These are phyloP conservation scores for Spathaspora girioi DNA, from an alignment of 805 yeast genomes.

Conservation along the genomic window DNA sequence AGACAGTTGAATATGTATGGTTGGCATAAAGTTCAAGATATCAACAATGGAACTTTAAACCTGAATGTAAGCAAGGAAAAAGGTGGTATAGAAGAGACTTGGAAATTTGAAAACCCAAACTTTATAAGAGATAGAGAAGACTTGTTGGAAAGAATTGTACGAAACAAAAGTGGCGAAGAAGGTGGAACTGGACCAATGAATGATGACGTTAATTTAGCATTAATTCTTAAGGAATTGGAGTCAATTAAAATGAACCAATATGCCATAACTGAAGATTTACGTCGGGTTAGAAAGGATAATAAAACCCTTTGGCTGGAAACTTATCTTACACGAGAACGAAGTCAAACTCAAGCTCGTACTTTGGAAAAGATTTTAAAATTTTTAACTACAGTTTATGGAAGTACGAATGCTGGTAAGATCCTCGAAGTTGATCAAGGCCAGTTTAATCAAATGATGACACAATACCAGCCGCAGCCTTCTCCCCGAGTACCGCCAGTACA, in stretches of 20 bases:
- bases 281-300: conserved; percentile 82
- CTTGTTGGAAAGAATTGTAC: conserved; percentile 75
- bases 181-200: conserved; percentile 13
- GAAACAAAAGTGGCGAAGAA: conserved; percentile 51
- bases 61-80: conserved; percentile 23
- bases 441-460: conserved; percentile 16
- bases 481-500: not conserved
- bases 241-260: conserved; percentile 72
- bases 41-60: conserved; percentile 64
- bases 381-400: conserved; percentile 76
- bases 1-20: conserved; percentile 98
- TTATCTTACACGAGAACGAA: conserved; percentile 75
- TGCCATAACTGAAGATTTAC: conserved; percentile 78
- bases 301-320: conserved; percentile 91
- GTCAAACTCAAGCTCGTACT: conserved; percentile 81
- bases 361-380: conserved; percentile 84
- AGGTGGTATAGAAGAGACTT: conserved; percentile 64
- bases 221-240: conserved; percentile 69
- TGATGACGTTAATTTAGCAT: conserved; percentile 37
- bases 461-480: conserved; percentile 1
- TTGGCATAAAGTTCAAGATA: conserved; percentile 97
- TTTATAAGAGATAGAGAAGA: conserved; percentile 79
- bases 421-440: conserved; percentile 28
- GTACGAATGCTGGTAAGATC: conserved; percentile 45
- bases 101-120: conserved; percentile 85